Conservation (phyloP, 306 rosid genomes). For the Corylus heterophylla region DNA sequence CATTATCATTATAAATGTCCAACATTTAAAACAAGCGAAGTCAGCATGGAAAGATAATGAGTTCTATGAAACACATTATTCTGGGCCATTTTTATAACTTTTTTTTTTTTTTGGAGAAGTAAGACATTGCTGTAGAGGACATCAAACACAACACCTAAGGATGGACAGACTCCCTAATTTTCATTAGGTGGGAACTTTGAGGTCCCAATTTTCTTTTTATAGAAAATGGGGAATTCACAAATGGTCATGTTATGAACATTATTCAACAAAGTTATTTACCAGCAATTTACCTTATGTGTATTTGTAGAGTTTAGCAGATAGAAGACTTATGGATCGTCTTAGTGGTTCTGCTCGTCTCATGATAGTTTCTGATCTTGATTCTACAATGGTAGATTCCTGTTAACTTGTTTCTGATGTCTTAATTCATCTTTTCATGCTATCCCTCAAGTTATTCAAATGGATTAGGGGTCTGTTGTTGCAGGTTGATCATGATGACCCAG, state of each 20-base stretch:
- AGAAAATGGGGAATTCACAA: slow-evolving; percentile 18
- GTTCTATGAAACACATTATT: not conserved
- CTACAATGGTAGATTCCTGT: slow-evolving; percentile 59
- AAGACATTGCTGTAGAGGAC: not conserved
- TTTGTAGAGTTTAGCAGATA: not conserved
- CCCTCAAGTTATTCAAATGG: slow-evolving; percentile 1
- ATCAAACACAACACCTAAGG: not conserved
- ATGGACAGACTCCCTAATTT: not conserved
- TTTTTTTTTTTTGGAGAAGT: not conserved
- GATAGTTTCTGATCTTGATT: slow-evolving; percentile 90
- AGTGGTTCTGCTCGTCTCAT: slow-evolving; percentile 58
- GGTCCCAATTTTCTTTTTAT: not conserved
- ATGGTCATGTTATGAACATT: slow-evolving; percentile 6
- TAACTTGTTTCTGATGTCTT: slow-evolving; percentile 9
- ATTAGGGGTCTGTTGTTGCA: slow-evolving; percentile 30
- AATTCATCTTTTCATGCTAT: not conserved
- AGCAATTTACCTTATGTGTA: not conserved
- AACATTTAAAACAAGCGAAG: not conserved
- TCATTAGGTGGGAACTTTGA: not conserved
- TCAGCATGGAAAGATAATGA: not conserved
- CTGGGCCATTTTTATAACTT: not conserved
- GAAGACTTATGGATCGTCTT: slow-evolving; percentile 52
- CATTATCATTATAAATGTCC: not conserved
- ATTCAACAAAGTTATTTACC: not conserved
- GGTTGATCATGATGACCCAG: slow-evolving; percentile 78